Evolutionary conservation across 2,329 filamentous ascomycete species (phyloP).

Genomic region (Penicillium decumbens): DNA sequence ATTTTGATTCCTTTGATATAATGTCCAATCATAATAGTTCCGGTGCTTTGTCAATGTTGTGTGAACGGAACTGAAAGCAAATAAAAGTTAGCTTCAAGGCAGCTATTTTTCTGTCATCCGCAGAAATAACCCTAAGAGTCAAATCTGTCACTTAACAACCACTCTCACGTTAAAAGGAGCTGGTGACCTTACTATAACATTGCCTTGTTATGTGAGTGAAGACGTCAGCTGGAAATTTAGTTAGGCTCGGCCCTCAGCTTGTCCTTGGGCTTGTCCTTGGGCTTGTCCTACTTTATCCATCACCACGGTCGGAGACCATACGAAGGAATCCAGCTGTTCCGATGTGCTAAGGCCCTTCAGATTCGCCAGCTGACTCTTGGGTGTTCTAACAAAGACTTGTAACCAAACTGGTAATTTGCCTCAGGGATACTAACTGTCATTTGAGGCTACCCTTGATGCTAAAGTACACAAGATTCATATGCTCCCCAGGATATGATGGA

Average conservation of each 20-base stretch:
- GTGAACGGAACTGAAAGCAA: background rate
- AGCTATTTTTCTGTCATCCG: background rate
- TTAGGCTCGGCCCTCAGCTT: constrained; percentile 2
- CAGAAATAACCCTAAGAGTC: background rate
- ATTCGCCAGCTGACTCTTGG: background rate
- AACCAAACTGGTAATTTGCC: background rate
- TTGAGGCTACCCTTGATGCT: background rate
- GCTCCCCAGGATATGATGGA: background rate
- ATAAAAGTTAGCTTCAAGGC: background rate
- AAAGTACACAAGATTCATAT: background rate
- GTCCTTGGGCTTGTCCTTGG: constrained; percentile 1
- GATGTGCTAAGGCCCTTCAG: constrained; percentile 11
- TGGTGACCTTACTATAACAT: background rate
- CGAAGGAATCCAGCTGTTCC: constrained; percentile 6
- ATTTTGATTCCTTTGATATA: background rate
- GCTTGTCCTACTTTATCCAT: constrained; percentile 16
- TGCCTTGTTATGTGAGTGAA: constrained; percentile 2
- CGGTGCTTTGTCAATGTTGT: background rate
- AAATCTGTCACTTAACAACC: background rate
- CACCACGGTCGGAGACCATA: constrained; percentile 5
- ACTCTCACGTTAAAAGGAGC: background rate
- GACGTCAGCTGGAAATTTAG: constrained; percentile 9
- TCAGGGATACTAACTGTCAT: background rate
- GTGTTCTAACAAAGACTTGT: background rate
- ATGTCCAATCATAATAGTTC: background rate